Evolutionary conservation across 2,329 filamentous ascomycete species (phyloP).

Genomic region (Ophiostoma montium): DNA sequence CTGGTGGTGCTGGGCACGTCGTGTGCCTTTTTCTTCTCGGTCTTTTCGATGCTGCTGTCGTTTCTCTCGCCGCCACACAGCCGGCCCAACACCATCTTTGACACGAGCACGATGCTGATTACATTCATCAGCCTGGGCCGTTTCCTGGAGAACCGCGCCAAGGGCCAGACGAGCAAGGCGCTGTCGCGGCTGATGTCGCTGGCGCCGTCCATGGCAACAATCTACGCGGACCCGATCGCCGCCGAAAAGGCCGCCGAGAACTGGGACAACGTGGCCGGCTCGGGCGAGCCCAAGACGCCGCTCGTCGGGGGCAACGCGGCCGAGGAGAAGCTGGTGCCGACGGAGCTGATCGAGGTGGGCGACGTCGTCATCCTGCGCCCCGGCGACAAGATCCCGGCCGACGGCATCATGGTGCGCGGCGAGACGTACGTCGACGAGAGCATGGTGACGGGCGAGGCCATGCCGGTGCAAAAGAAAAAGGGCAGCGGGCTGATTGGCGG

Average conservation of each 20-base stretch:
- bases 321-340: conserved; percentile 80
- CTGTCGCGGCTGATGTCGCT: conserved; percentile 90
- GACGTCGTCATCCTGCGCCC: conserved; percentile 88
- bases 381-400: conserved; percentile 91
- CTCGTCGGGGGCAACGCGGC: conserved; percentile 42
- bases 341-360: conserved; percentile 84
- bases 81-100: conserved; percentile 79
- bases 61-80: conserved; percentile 60
- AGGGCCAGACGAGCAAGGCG: conserved; percentile 90
- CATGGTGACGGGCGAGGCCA: conserved; percentile 96
- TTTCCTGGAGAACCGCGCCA: conserved; percentile 85
- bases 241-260: conserved; percentile 77
- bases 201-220: conserved; percentile 90
- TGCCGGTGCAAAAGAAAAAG: conserved; percentile 82
- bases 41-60: conserved; percentile 74
- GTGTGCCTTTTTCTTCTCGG: conserved; percentile 90
- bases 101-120: conserved; percentile 96
- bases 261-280: conserved; percentile 41
- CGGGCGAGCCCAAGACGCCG: conserved; percentile 29
- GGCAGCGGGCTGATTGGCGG: conserved; percentile 74
- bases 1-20: conserved; percentile 88
- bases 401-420: conserved; percentile 73
- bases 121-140: conserved; percentile 87
- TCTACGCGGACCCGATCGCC: conserved; percentile 88
- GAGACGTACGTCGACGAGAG: conserved; percentile 94